Conservation (phyloP, 371 early-diverging fungal genomes). For the Rhizopus stolonifer region DNA sequence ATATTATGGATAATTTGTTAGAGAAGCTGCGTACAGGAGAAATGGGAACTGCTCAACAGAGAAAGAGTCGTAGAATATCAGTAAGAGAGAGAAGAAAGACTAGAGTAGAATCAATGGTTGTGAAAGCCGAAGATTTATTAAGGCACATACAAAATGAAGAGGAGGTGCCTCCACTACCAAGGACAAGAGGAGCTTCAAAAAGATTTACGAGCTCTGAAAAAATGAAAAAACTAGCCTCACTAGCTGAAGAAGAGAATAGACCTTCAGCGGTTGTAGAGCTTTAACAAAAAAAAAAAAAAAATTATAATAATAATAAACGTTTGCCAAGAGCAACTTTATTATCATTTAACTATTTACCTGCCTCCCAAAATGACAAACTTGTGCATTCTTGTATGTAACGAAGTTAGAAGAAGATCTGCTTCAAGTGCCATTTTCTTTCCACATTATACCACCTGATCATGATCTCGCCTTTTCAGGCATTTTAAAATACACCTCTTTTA, state of each 20-base stretch:
- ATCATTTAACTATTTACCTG: too few species aligned
- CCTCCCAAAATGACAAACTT: too few species aligned
- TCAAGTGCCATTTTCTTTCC: too few species aligned
- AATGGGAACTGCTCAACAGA: conserved; percentile 56
- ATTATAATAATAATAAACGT: too few species aligned
- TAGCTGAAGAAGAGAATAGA: conserved; percentile 31
- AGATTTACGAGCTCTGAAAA: conserved; percentile 39
- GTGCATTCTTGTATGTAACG: too few species aligned
- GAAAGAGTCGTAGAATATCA: conserved; percentile 44
- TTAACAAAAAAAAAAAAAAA: background rate
- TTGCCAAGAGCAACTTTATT: too few species aligned
- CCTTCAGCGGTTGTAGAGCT: background rate
- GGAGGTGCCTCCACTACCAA: conserved; percentile 34
- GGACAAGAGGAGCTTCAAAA: conserved; percentile 28
- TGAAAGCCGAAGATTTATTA: conserved; percentile 72
- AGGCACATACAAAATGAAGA: conserved; percentile 62
- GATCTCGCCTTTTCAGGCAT: too few species aligned
- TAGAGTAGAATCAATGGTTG: conserved; percentile 60
- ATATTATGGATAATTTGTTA: conserved; percentile 80
- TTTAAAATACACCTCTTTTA: too few species aligned
- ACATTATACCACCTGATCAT: too few species aligned
- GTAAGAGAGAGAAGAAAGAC: conserved; percentile 46
- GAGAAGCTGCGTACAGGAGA: conserved; percentile 73
- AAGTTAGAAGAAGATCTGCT: too few species aligned
- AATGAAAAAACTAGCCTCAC: conserved; percentile 41